phyloP scores from a whole-genome alignment of 352 stramenopile species.

The Phytophthora citrophthora region DNA sequence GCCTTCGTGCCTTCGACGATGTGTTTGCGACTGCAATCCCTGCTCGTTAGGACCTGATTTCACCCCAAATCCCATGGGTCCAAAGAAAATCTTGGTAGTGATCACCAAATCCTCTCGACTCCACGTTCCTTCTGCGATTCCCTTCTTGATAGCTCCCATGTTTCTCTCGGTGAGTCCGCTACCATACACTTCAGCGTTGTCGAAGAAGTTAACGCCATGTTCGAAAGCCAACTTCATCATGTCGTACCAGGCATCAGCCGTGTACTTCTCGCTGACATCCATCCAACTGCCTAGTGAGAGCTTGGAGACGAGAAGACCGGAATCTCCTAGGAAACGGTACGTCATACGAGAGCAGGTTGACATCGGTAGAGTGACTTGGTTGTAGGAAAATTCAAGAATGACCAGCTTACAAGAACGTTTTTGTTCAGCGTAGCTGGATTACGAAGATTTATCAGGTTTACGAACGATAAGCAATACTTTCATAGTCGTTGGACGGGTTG shows the following conservation, averaged over 20 bases:
- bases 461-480: not conserved
- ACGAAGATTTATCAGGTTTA: too few relatives aligned
- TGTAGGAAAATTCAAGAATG: too few relatives aligned
- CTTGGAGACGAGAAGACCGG: not conserved
- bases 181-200: not conserved
- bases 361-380: too few relatives aligned
- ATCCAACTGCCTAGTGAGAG: not conserved
- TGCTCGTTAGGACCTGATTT: not conserved
- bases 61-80: not conserved
- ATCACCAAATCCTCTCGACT: not conserved
- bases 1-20: not conserved
- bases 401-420: too few relatives aligned
- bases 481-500: not conserved
- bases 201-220: not conserved
- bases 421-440: too few relatives aligned
- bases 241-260: not conserved
- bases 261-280: not conserved
- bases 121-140: not conserved
- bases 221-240: not conserved
- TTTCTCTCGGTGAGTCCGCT: not conserved
- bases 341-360: too few relatives aligned
- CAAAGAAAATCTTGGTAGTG: not conserved
- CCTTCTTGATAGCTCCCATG: not conserved
- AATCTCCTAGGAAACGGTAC: not conserved
- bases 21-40: not conserved